Evolutionary conservation across 179 eudicot genomes (phyloP), one percentile per base, ranked within the genome.

Genomic region (Corrigiola litoralis): DNA sequence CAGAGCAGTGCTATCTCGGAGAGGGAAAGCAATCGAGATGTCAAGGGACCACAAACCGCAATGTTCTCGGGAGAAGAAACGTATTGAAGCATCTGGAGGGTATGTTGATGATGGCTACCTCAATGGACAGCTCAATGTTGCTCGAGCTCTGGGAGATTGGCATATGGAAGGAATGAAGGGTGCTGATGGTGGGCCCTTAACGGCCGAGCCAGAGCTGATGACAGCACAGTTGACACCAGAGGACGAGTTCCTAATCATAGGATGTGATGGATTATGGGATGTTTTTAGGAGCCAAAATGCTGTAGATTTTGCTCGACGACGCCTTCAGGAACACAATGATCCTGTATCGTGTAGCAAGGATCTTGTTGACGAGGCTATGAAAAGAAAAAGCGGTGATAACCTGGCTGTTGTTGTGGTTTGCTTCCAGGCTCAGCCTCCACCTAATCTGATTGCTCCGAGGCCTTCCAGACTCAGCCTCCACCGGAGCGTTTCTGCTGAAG

Each of bases 71-170:
- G 98, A 92, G 64, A 86, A 69, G 70, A 69, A 52, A 62, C 95
- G 97, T 2, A 90, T 92, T 34, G 97, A 90, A 84, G 90, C 86
- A 45, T 81, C 76, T 7, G 97, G 97, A 56, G 97, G 98, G 21
- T 81, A 77, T 7, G 80, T 90, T 3, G 83, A 80, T 21, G 96
- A 92, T 20, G 98, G 98, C 31, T 92, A 92, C 79, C 90, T 89
- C 48, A 92, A 92, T 20, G 98, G 98, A 16, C 95, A 83, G 52
- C 87, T 92, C 54, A 89, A 87, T 29, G 88, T 92, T 4, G 87
- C 98, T n/a, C 86, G 98, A 36, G 98, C 98, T 18, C 50, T 92
- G 1, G 96, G 98, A 41, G 96, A 92, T 55, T 92, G 96, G 98
- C 96, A 92, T 77, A 81, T 92, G 90, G 95, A 92, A 44, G 96